Percentiles rank a stretch among this genome's conserved stretches.
Evolutionary conservation across 2,329 filamentous ascomycete species (phyloP).

Genomic region (Rutstroemia sp.): DNA sequence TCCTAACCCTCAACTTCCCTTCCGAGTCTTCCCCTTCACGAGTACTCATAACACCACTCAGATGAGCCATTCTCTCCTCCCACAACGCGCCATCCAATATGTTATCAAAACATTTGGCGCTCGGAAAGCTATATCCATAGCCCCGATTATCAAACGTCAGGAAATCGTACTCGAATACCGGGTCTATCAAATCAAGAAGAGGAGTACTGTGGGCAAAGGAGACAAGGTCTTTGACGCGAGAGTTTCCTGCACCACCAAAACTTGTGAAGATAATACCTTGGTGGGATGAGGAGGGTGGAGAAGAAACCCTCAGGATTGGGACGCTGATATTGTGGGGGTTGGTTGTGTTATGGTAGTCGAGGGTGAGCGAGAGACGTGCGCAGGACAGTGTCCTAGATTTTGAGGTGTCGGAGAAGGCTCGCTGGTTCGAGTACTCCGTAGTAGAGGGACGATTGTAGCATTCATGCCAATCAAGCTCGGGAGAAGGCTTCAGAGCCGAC

Average conservation of each 20-base stretch:
- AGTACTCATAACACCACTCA: not conserved
- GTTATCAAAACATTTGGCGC: constrained; percentile 4
- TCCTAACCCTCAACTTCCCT: not conserved
- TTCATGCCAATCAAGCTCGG: not conserved
- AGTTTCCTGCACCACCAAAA: constrained; percentile 2
- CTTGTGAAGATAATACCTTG: not conserved
- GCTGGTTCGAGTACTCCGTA: not conserved
- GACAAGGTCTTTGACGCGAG: not conserved
- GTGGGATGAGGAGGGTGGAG: not conserved
- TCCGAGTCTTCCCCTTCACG: not conserved
- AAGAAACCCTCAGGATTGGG: not conserved
- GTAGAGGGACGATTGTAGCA: not conserved
- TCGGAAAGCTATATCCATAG: constrained; percentile 5
- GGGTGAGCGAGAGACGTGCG: constrained; percentile 3
- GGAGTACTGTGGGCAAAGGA: not conserved
- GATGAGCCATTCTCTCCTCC: constrained; percentile 2
- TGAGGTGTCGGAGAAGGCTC: not conserved
- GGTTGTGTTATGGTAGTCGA: constrained; percentile 6
- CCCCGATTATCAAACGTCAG: constrained; percentile 5
- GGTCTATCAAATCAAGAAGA: not conserved
- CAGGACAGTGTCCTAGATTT: constrained; percentile 5
- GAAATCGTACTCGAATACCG: not conserved
- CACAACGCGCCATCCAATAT: not conserved
- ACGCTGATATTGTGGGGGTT: constrained; percentile 1
- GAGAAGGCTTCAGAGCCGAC: not conserved